A percentile compares a stretch with the other conserved stretches of the same genome.
phyloP scores from a whole-genome alignment of 2,329 filamentous ascomycete genomes.

The Xylariaceae sp. region DNA sequence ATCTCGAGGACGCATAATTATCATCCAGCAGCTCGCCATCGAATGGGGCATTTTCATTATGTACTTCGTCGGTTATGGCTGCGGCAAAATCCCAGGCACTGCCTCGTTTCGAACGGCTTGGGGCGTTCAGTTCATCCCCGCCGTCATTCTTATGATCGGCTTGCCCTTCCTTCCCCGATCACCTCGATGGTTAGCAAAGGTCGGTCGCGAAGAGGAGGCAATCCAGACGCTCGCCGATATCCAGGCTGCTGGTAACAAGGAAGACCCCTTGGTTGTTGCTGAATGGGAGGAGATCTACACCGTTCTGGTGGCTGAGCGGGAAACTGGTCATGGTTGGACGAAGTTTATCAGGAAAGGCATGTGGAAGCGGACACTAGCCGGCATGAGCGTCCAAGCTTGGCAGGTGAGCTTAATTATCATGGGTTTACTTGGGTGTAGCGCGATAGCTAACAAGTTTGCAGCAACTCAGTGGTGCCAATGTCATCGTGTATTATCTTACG shows the following conservation, averaged over 20 bases:
- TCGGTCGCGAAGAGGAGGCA: slow-evolving; percentile 64
- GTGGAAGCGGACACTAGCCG: slow-evolving; percentile 63
- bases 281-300: slow-evolving; percentile 61
- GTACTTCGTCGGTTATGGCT: slow-evolving; percentile 72
- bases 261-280: slow-evolving; percentile 60
- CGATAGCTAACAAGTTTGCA: slow-evolving; percentile 31
- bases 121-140: slow-evolving; percentile 68
- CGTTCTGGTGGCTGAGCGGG: slow-evolving; percentile 46
- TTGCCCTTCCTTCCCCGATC: slow-evolving; percentile 68
- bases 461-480: slow-evolving; percentile 58
- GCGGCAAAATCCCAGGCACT: slow-evolving; percentile 62
- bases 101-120: slow-evolving; percentile 68
- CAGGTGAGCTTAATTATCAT: slow-evolving; percentile 45
- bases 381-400: slow-evolving; percentile 63
- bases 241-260: slow-evolving; percentile 60
- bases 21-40: slow-evolving; percentile 76
- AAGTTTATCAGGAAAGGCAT: slow-evolving; percentile 55
- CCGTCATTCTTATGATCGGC: slow-evolving; percentile 60
- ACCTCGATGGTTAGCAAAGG: slow-evolving; percentile 67
- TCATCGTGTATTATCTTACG: slow-evolving; percentile 64
- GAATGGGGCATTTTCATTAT: slow-evolving; percentile 74
- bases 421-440: not conserved
- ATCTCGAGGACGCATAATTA: slow-evolving; percentile 67
- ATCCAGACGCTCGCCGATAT: slow-evolving; percentile 60
- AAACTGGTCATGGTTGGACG: slow-evolving; percentile 44